phyloP scores from a whole-genome alignment of 441 rosid species.

The Corymbia calophylla region DNA sequence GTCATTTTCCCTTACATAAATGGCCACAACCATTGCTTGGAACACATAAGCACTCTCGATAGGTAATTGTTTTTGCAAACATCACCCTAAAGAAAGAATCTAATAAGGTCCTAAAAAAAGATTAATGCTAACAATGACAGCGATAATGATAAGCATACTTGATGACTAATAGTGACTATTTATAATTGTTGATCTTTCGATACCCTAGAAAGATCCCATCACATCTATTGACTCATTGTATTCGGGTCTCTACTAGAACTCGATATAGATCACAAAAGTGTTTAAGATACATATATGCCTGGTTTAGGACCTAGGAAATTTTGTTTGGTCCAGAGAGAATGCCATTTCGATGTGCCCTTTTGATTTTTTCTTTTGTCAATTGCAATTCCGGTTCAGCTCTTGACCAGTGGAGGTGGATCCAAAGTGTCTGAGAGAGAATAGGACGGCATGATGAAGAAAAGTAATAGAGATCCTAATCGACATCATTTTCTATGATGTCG shows the following conservation, averaged over 20 bases:
- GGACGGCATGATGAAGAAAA: neutral
- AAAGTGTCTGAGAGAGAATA: neutral
- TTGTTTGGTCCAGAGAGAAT: neutral
- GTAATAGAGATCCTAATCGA: neutral
- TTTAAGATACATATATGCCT: neutral
- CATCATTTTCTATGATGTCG: neutral
- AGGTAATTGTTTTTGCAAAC: neutral
- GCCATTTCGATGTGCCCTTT: neutral
- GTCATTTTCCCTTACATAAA: neutral
- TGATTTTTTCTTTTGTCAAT: neutral
- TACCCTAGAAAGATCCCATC: neutral
- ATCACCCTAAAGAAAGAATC: neutral
- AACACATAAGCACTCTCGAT: neutral
- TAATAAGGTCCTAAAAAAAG: neutral
- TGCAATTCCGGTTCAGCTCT: neutral
- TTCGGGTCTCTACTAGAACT: neutral
- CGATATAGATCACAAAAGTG: neutral
- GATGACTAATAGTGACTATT: neutral
- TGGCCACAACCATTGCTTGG: rapidly evolving
- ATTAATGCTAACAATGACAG: no score
- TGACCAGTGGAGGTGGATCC: neutral
- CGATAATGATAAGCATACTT: neutral
- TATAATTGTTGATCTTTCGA: neutral
- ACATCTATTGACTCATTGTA: no score
- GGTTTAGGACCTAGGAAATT: neutral